Conservation (phyloP, 768 basidiomycete genomes). For the Boletus rubescentipes region DNA sequence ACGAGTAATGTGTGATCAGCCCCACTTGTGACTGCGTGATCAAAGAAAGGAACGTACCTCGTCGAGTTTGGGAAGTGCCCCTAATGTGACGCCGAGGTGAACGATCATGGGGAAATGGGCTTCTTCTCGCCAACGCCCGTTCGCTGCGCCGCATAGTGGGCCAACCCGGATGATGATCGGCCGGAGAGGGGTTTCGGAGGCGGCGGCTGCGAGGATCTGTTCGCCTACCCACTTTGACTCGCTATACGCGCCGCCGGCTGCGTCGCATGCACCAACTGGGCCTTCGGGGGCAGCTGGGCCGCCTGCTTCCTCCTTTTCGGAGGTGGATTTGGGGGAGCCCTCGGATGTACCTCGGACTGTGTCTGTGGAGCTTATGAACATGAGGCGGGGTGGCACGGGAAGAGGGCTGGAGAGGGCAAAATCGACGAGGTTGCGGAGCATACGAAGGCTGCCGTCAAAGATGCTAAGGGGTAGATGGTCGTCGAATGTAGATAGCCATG, state of each 20-base stretch:
- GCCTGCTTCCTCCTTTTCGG: not conserved
- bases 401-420: conserved; percentile 35
- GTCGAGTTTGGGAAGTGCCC: conserved; percentile 18
- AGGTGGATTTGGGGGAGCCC: not conserved
- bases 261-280: conserved; percentile 7
- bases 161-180: conserved; percentile 37
- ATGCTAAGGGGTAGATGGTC: conserved; percentile 2
- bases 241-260: conserved; percentile 9
- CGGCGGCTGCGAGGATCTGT: conserved; percentile 22
- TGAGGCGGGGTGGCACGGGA: conserved; percentile 26
- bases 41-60: conserved; percentile 16
- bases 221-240: conserved; percentile 27
- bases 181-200: conserved; percentile 19
- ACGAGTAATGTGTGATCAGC: not conserved
- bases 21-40: not conserved
- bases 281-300: not conserved
- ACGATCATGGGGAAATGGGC: conserved; percentile 40
- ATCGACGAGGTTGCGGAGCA: conserved; percentile 35
- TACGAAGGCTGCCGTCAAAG: conserved; percentile 9
- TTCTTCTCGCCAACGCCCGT: conserved; percentile 39
- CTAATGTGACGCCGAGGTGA: conserved; percentile 15
- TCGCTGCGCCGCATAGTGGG: conserved; percentile 35
- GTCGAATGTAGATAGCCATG: conserved; percentile 13
- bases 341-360: not conserved
- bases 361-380: conserved; percentile 34